Evolutionary conservation across 805 yeast genomes (phyloP), one percentile per base, ranked within the genome.

Genomic region (Wickerhamomyces bovis): DNA sequence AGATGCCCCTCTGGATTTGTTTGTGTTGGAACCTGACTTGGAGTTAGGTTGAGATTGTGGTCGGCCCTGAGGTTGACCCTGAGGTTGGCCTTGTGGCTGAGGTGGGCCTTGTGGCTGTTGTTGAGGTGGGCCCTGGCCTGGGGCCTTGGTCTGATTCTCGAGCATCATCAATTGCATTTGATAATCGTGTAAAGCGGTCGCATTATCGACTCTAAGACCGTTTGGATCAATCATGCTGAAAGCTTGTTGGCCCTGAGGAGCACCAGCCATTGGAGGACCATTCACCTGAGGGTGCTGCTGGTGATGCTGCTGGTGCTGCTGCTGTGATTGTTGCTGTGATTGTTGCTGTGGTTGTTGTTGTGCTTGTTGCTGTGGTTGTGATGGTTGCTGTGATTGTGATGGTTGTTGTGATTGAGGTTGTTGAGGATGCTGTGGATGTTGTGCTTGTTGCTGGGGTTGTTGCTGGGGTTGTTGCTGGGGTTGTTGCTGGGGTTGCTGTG

Each of bases 111-210:
- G 35, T 45, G 30, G 42, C 28, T 44, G 18, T 20, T 23, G 15
- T 23, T 30, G 44, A 36, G 21, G 21, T 30, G 41, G 44, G 39
- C 21, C 22, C 12, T 36, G 39, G 12, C 23, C 21, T 35, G 55
- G 42, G 26, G 45, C 10, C 60, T 84, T 82, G 57, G 83, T 86
- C 59, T 85, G 90, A 51, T 78, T 79, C 56, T 87, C 95, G 57
- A 87, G 67, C 55, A 83, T 65, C 76, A 84, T 77, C 54, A 85
- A 69, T 61, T 86, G 92, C 72, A 79, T 81, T 62, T 87, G 95
- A 63, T 87, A 87, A 57, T 87, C 95, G 54, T 83, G 86, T 39
- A 87, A 67, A 2, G 89, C 89, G 51, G 73, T 75, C 47, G 48
- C 39, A 43, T 52, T 54, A 39, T 56, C 62, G 19, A 53, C 53